Conservation (phyloP, 192 early-diverging fungal genomes). For the Coemansia sp. region DNA sequence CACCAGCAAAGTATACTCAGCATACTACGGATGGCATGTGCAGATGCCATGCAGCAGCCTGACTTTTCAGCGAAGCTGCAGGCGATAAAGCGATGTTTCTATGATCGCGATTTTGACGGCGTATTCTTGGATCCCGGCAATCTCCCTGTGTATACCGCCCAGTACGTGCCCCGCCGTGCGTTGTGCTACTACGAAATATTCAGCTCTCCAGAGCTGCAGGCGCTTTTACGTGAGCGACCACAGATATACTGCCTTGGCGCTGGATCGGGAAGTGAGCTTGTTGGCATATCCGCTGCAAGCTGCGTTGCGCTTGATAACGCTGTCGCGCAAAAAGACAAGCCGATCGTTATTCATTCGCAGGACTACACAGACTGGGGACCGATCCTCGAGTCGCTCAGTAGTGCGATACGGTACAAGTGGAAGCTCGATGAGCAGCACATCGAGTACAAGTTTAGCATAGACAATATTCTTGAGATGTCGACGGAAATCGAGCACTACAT, state of each 20-base stretch:
- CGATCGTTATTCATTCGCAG: constrained; percentile 47
- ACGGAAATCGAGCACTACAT: constrained; percentile 56
- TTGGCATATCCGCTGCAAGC: constrained; percentile 75
- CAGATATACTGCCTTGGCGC: constrained; percentile 73
- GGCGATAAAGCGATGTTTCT: constrained; percentile 82
- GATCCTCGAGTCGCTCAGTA: constrained; percentile 60
- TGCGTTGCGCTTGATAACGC: constrained; percentile 10
- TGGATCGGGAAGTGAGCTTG: constrained; percentile 84
- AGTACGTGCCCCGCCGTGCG: constrained; percentile 83
- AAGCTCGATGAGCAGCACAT: constrained; percentile 43
- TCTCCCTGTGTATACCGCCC: constrained; percentile 82
- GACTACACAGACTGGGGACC: constrained; percentile 70
- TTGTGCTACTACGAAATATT: constrained; percentile 85
- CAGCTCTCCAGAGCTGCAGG: constrained; percentile 45
- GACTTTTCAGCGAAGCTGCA: constrained; percentile 68
- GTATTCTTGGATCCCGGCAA: constrained; percentile 78
- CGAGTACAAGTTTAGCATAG: constrained; percentile 60
- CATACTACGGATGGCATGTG: constrained; percentile 66
- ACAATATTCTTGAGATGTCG: constrained; percentile 62
- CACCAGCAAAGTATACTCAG: constrained; percentile 61
- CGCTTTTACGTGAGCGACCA: constrained; percentile 53
- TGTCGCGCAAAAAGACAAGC: not conserved
- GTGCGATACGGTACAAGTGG: constrained; percentile 60
- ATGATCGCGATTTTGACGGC: constrained; percentile 75
- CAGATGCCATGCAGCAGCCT: constrained; percentile 57